Conservation (phyloP, 495 filamentous ascomycete species). For the Aspergillus panamensis region DNA sequence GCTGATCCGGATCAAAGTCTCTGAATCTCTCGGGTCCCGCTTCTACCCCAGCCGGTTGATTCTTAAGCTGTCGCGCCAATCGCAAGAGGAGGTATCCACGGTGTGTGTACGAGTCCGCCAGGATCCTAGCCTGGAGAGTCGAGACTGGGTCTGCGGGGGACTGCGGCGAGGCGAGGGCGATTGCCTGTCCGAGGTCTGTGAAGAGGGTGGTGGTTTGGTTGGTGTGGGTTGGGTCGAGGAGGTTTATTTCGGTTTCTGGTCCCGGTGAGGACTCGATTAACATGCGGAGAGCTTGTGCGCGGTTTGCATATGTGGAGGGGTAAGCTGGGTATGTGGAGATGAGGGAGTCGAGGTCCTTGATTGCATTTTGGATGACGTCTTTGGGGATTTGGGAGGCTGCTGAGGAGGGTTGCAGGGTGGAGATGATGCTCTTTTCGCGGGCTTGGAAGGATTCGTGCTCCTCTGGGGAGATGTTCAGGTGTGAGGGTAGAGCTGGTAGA, state of each 20-base stretch:
- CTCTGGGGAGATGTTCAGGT: slow-evolving; percentile 26
- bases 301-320: slow-evolving; percentile 71
- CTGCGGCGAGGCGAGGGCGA: slow-evolving; percentile 57
- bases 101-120: slow-evolving; percentile 73
- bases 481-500: slow-evolving; percentile 57
- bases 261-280: slow-evolving; percentile 25
- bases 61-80: slow-evolving; percentile 48
- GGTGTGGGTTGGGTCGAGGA: background rate
- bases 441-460: slow-evolving; percentile 25
- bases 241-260: background rate
- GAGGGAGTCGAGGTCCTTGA: slow-evolving; percentile 49
- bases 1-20: slow-evolving; percentile 45
- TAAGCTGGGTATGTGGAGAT: slow-evolving; percentile 60
- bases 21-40: slow-evolving; percentile 34
- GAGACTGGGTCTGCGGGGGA: slow-evolving; percentile 53
- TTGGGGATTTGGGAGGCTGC: slow-evolving; percentile 10
- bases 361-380: slow-evolving; percentile 28
- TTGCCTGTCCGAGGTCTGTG: slow-evolving; percentile 62
- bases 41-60: slow-evolving; percentile 2
- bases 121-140: slow-evolving; percentile 54
- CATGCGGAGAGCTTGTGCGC: slow-evolving; percentile 66
- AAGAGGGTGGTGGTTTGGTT: slow-evolving; percentile 43
- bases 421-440: slow-evolving; percentile 32
- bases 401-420: slow-evolving; percentile 24
- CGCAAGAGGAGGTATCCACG: slow-evolving; percentile 67